phyloP scores from a whole-genome alignment of 345 rosid species.

The Anastatica hierochuntica region DNA sequence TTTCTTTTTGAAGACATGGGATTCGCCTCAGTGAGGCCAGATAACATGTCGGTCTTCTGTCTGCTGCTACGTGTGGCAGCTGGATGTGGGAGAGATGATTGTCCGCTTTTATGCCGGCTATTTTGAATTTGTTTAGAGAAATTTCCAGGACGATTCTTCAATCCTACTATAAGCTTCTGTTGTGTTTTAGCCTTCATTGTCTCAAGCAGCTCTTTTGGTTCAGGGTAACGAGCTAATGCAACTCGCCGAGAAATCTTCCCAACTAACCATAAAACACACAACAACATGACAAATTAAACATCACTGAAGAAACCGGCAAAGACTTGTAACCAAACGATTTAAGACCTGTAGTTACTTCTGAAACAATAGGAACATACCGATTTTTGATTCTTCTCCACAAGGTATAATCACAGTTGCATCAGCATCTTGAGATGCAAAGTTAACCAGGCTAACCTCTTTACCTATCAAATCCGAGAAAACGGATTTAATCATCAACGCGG shows the following conservation, averaged over 20 bases:
- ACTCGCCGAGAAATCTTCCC: constrained; percentile 54
- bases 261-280: constrained; percentile 28
- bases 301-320: not conserved
- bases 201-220: constrained; percentile 46
- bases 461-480: constrained; percentile 37
- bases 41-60: constrained; percentile 27
- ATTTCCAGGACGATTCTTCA: constrained; percentile 28
- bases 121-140: constrained; percentile 25
- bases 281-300: not conserved
- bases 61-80: constrained; percentile 39
- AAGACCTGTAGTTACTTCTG: not conserved
- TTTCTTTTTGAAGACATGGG: constrained; percentile 30
- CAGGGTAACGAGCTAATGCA: constrained; percentile 52
- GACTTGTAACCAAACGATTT: not conserved
- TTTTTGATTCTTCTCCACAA: constrained; percentile 37
- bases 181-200: constrained; percentile 4
- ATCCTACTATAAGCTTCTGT: constrained; percentile 28
- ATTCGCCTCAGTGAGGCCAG: constrained; percentile 28
- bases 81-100: constrained; percentile 16
- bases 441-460: constrained; percentile 43
- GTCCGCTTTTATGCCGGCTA: constrained; percentile 25
- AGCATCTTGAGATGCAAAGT: constrained; percentile 39
- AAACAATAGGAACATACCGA: constrained; percentile 28
- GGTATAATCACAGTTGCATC: constrained; percentile 49
- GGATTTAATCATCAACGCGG: too few relatives aligned